Base-by-base conservation (phyloP, 208 protist species). In the Crithidia mellificae region DNA sequence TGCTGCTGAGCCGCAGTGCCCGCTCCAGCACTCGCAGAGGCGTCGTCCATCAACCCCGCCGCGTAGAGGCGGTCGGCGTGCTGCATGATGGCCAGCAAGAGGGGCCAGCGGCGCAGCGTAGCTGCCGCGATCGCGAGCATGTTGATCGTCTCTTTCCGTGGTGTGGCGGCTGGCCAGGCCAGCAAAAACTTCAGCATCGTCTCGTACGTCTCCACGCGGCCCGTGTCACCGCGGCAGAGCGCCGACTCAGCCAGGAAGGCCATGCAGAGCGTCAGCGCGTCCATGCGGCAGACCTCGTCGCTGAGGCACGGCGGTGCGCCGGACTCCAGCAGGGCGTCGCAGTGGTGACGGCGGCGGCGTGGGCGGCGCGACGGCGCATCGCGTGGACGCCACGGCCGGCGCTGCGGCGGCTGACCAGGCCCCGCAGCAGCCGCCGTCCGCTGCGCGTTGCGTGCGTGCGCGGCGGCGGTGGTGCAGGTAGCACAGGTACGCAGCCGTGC, bases 171-270 rank as follows among this genome's bases (percentile, higher is more conserved):
- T 25, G 75, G 68, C 20, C 59, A 68, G 22, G 70, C 46, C 17
- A 93, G 74, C 30, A 93, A 68, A 55, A 84, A 86, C 15, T 44
- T 38, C 14, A 87, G 73, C n/a, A 93, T 88, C 24, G 81, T 54
- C 51, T 63, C 59, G 63, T 87, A 76, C 17, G 53, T 67, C 43
- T 66, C 43, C 25, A 83, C 47, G 20, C 38, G 17, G 25, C 49
- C 41, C 27, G 12, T 30, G 36, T 77, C 44, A 41, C 63, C 46
- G 53, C 72, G 63, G 25, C 46, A 54, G 27, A 78, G 66, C 24
- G 68, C 68, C 41, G 69, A 68, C 50, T 85, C 71, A 2, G 83
- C 69, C 55, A 86, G 59, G 25, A 82, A 59, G 57, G 76, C 64
- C 64, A 83, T 73, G 61, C 72, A 77, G 43, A 91, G 65, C 50